Evolutionary conservation across 306 rosid species (phyloP).

Genomic region (Acacia melanoxylon): DNA sequence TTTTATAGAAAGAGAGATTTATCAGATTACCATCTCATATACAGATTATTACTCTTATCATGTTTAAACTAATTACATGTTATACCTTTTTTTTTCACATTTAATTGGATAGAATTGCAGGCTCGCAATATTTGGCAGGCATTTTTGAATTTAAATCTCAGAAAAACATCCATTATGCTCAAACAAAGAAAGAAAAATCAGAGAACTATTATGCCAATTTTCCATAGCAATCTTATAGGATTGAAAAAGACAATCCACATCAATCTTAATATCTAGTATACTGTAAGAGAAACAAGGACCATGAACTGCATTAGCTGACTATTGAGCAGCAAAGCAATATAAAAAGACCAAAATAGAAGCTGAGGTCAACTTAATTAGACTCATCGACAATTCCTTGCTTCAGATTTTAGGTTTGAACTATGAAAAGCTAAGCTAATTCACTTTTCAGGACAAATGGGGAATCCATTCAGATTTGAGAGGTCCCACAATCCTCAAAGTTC

Average conservation of each 20-base stretch:
- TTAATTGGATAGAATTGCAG: background rate
- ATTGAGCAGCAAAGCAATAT: background rate
- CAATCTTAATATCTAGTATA: background rate
- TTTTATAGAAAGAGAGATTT: background rate
- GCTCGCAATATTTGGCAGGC: background rate
- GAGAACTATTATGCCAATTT: background rate
- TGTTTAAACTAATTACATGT: constrained; percentile 2
- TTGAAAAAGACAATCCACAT: background rate
- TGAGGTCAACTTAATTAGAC: too few relatives aligned
- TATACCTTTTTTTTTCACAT: background rate
- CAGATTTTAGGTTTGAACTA: constrained; percentile 42
- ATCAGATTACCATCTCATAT: constrained; percentile 4
- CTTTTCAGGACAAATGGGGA: constrained; percentile 57
- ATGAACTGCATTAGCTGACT: constrained; percentile 9
- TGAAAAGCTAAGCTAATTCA: constrained; percentile 47
- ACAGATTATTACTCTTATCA: background rate
- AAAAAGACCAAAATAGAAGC: too few relatives aligned
- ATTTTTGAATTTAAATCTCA: constrained; percentile 16
- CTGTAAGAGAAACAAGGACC: background rate
- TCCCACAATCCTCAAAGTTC: constrained; percentile 61
- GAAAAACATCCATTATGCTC: background rate
- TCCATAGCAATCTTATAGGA: background rate
- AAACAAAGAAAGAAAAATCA: background rate
- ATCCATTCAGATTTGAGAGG: constrained; percentile 71
- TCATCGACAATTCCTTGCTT: background rate